Evolutionary conservation across 768 basidiomycete species (phyloP).

Genomic region (Hysterangium stoloniferum): DNA sequence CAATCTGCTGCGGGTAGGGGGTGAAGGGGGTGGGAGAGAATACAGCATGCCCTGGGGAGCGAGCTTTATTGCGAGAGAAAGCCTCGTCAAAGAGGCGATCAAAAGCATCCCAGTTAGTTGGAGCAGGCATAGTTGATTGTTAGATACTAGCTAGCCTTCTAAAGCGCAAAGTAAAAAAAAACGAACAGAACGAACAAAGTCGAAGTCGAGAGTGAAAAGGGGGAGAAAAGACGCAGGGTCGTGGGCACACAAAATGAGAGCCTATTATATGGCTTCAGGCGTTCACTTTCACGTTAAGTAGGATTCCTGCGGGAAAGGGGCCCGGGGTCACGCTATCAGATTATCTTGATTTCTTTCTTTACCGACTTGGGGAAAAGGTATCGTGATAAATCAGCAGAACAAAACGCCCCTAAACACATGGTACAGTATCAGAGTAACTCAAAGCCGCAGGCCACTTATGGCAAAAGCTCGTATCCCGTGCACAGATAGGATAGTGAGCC

Average conservation of each 20-base stretch:
- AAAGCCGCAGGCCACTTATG: too few species aligned
- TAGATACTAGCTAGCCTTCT: neutral
- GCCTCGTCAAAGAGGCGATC: conserved; percentile 10
- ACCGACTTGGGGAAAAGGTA: neutral
- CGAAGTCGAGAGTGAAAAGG: neutral
- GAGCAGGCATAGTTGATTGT: neutral
- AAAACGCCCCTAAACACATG: neutral
- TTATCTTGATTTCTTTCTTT: neutral
- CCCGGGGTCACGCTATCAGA: neutral
- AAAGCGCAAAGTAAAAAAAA: neutral
- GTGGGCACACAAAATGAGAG: neutral
- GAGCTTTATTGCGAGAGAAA: conserved; percentile 5
- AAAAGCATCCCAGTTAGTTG: conserved; percentile 10
- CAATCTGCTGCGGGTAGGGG: neutral
- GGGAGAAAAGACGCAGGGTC: neutral
- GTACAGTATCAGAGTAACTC: too few species aligned
- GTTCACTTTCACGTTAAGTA: neutral
- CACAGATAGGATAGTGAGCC: neutral
- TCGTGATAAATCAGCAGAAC: too few species aligned
- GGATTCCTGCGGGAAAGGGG: neutral
- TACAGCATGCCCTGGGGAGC: neutral
- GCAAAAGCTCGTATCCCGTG: neutral
- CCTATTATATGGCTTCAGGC: neutral
- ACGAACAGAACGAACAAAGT: too few species aligned
- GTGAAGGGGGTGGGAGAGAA: neutral